Conservation (phyloP, 2,329 filamentous ascomycete species). For the Madurella mycetomatis region DNA sequence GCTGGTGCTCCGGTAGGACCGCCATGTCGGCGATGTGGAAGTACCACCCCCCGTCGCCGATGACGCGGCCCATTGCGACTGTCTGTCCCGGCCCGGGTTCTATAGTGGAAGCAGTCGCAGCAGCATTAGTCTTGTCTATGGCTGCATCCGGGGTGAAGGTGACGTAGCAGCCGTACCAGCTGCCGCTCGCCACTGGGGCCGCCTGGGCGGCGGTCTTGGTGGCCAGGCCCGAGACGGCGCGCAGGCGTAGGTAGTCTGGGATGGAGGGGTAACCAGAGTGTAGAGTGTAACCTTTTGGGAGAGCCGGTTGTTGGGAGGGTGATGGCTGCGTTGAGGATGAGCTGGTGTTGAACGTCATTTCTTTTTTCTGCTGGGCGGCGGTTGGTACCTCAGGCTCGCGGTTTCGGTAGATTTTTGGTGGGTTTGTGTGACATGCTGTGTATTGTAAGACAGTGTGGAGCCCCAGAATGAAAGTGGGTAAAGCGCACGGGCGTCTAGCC, state of each 20-base stretch:
- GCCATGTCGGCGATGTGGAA: constrained; percentile 48
- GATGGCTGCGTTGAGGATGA: background rate
- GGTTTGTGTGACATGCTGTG: too few relatives aligned
- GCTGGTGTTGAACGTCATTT: background rate
- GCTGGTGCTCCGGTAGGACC: constrained; percentile 45
- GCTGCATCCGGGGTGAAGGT: constrained; percentile 19
- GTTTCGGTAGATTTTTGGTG: too few relatives aligned
- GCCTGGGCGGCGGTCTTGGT: constrained; percentile 37
- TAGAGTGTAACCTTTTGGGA: constrained; percentile 35
- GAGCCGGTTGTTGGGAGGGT: background rate
- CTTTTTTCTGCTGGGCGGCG: background rate
- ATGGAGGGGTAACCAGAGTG: constrained; percentile 33
- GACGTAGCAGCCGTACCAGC: constrained; percentile 42
- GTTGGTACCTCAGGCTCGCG: too few relatives aligned
- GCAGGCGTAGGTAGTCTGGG: constrained; percentile 36
- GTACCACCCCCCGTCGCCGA: constrained; percentile 50
- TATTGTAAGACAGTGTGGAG: too few relatives aligned
- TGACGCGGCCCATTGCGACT: constrained; percentile 47
- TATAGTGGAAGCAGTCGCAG: background rate
- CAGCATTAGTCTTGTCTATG: background rate
- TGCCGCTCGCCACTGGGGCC: constrained; percentile 32
- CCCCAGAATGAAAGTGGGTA: too few relatives aligned
- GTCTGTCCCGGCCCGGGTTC: background rate
- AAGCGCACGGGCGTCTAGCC: too few relatives aligned
- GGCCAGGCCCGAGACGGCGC: constrained; percentile 33